Conservation (phyloP, 352 stramenopile species). For the Phytopythium delawarense region DNA sequence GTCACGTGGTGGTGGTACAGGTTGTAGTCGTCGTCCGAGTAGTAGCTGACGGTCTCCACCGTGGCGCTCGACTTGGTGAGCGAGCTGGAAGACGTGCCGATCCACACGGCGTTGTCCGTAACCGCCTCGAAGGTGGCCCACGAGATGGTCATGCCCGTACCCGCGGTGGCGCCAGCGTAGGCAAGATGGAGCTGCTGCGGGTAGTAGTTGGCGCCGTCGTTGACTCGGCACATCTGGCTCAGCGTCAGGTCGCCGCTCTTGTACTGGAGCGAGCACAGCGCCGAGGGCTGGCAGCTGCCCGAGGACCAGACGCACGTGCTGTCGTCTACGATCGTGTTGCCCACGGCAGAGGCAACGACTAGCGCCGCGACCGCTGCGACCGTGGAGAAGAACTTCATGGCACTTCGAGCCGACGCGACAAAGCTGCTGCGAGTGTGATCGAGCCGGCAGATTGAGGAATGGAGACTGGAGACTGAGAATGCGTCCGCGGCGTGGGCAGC, state of each 20-base stretch:
- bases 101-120: constrained; percentile 33
- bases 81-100: constrained; percentile 19
- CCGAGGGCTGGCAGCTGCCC: constrained; percentile 12
- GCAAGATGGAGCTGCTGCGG: constrained; percentile 41
- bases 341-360: background rate
- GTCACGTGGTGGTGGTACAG: constrained; percentile 40
- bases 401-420: no score
- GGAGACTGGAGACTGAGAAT: no score
- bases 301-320: constrained; percentile 28
- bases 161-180: constrained; percentile 21
- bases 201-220: constrained; percentile 18
- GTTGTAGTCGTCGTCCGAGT: constrained; percentile 38
- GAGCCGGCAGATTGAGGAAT: no score
- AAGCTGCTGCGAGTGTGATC: no score
- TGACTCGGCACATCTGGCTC: constrained; percentile 27
- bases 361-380: background rate
- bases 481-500: no score
- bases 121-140: constrained; percentile 38
- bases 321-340: constrained; percentile 25
- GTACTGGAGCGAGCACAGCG: constrained; percentile 19
- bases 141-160: constrained; percentile 38
- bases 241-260: constrained; percentile 22
- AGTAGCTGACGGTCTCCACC: constrained; percentile 30
- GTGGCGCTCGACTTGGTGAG: constrained; percentile 9
- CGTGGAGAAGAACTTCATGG: no score